phyloP scores from a whole-genome alignment of 345 rosid species.

The Eucalyptus erythrocorys region DNA sequence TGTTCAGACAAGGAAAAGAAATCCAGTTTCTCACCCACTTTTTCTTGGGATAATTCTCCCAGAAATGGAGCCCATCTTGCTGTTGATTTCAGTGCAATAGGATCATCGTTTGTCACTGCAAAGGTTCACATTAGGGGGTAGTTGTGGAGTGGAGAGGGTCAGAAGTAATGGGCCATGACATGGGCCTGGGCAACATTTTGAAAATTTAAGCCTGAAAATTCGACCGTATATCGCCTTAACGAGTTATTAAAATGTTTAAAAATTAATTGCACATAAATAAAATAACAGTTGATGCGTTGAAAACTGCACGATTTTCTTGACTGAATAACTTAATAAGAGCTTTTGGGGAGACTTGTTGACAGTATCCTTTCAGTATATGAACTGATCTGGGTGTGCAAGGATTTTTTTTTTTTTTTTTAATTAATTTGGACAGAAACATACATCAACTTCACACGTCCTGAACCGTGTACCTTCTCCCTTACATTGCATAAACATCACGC shows the following conservation, averaged over 20 bases:
- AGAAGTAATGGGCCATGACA: neutral
- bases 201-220: neutral
- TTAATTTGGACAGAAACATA: neutral
- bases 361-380: neutral
- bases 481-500: neutral
- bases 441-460: neutral
- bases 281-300: neutral
- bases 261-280: neutral
- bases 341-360: neutral
- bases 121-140: neutral
- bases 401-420: too few relatives aligned
- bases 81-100: constrained; percentile 11
- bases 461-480: neutral
- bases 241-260: neutral
- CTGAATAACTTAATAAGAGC: neutral
- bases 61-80: constrained; percentile 3
- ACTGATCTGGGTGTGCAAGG: neutral
- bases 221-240: neutral
- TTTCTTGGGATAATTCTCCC: neutral
- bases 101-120: neutral
- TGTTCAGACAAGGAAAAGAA: neutral
- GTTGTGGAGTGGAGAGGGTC: neutral
- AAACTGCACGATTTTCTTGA: neutral
- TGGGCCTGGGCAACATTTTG: neutral
- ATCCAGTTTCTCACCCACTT: neutral